Percentiles rank a stretch among this genome's conserved stretches.
Evolutionary conservation across 257 asterid species (phyloP).

Genomic region (Plantago elongata): DNA sequence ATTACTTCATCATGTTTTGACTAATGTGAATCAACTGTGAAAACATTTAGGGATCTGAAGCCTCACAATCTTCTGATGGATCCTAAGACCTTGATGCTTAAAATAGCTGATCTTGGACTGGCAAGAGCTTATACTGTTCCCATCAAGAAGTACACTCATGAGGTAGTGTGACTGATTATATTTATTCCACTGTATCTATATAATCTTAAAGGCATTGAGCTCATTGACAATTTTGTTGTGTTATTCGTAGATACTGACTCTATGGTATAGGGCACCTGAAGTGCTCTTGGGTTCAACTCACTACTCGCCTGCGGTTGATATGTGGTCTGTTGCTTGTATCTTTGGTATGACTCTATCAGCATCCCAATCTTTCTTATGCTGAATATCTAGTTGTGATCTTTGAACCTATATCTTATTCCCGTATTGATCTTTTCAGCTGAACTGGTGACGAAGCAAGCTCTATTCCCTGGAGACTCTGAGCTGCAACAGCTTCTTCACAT

Average conservation of each 20-base stretch:
- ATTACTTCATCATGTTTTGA: neutral
- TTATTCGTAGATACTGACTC: constrained; percentile 72
- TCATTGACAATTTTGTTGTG: neutral
- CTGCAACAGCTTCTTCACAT: constrained; percentile 97
- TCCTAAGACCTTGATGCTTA: constrained; percentile 82
- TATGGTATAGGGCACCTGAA: constrained; percentile 99
- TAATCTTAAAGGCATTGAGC: neutral
- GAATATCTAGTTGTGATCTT: neutral
- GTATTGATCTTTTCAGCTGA: constrained; percentile 52
- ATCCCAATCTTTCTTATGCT: neutral
- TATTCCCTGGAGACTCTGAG: constrained; percentile 95
- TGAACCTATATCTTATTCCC: neutral
- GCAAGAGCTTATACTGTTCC: constrained; percentile 93
- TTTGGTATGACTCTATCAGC: constrained; percentile 52
- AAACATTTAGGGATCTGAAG: constrained; percentile 71
- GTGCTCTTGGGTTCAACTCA: constrained; percentile 94
- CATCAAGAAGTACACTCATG: constrained; percentile 94
- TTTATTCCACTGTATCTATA: neutral
- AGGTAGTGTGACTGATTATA: constrained; percentile 37
- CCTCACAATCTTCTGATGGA: constrained; percentile 98
- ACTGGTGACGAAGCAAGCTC: constrained; percentile 76
- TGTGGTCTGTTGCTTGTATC: constrained; percentile 97
- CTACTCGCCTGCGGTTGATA: constrained; percentile 94
- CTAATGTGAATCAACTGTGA: neutral
- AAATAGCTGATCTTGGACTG: constrained; percentile 95